Evolutionary conservation across 345 rosid genomes (phyloP), one percentile per base, ranked within the genome.

Genomic region (Eucalyptus globulus): DNA sequence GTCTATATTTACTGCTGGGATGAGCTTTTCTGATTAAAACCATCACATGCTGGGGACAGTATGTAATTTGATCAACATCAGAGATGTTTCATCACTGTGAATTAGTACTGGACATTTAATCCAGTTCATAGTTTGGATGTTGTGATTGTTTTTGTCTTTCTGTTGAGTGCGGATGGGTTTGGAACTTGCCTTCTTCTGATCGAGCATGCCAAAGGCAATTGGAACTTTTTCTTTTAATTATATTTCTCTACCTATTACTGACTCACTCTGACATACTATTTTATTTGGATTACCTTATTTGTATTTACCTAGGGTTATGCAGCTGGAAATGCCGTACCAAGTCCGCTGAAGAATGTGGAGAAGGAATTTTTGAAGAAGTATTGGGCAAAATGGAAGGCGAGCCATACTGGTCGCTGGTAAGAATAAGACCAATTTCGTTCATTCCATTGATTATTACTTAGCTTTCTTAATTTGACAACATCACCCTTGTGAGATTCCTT

Each of bases 301-400:
- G 87, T 90, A 87, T 53, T 21, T 88, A 65, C 91, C 87, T 87
- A 97, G 99, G 99, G 99, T 87, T 98, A 98, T 93, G 98, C 95
- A 29, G 99, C 98, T 90, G 98, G 99, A 65, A 97, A 89, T 95
- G 97, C 97, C 89, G 89, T 97, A 89, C 99, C 99, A 24, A 95
- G 99, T 90, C 98, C 99, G 17, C 91, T 91, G 60, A 97, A 97
- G 93, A 97, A 97, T 91, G 98, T 97, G 26, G 98, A 95, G 93
- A 98, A 94, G 91, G 94, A 90, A 87, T 94, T 96, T 91, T 91
- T 95, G 93, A 95, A 93, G 89, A 97, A 95, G 91, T 97, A 97
- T 87, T 97, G 98, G 98, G 96, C 98, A 45, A 95, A 93, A 92
- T 97, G 99, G 99, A 96, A 94, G 92, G 98, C 98, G 7, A 93